Base-by-base conservation (phyloP, 2,329 filamentous ascomycete genomes). In the Paramyrothecium roridum region DNA sequence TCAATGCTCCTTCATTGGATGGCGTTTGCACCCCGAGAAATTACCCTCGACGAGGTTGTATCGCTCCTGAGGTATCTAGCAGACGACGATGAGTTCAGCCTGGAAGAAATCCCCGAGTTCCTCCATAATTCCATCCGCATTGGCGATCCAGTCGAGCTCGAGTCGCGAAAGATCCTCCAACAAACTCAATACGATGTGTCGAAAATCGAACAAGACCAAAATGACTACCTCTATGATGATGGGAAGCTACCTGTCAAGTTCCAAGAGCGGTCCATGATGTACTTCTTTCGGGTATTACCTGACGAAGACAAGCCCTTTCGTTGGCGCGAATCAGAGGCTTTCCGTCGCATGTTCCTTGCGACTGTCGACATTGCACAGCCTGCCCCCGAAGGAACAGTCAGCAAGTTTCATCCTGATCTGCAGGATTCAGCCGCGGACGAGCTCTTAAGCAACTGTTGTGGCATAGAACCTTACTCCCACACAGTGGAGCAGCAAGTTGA, bases 201-300 rank as follows among this genome's bases (percentile, higher is more conserved):
- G 1, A 59, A 67, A 3, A 30, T 68, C 16, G 61, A 62, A 12
- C 56, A 66, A 2, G 43, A 46, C 26, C 21, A 50, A 0, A 59
- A 60, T 17, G 63, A 66, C 1, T 40, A 52, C 0, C 49, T 59
- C 3, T 70, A 67, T 13, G 57, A 67, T 8, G 67, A 70, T 30
- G 67, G 61, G 0, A 46, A 53, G 1, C 54, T 70, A 1, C 60
- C 61, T 0, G 63, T 70, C 13, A 66, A 65, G 8, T 68, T 70
- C 11, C 54, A 65, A 6, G 67, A 69, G 22, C 62, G 67, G 0
- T 68, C 66, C 1, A 68, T 70, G 67, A 57, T 63, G 4, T 37
- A 59, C 0, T 70, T 66, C 17, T 69, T 69, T 21, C 59, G 50
- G 1, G 58, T 63, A n/a, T 43, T 54, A 2, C 47, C 57, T 1